Evolutionary conservation across 192 early-diverging fungal genomes (phyloP), one percentile per base, ranked within the genome.

Genomic region (Linnemannia zychae): DNA sequence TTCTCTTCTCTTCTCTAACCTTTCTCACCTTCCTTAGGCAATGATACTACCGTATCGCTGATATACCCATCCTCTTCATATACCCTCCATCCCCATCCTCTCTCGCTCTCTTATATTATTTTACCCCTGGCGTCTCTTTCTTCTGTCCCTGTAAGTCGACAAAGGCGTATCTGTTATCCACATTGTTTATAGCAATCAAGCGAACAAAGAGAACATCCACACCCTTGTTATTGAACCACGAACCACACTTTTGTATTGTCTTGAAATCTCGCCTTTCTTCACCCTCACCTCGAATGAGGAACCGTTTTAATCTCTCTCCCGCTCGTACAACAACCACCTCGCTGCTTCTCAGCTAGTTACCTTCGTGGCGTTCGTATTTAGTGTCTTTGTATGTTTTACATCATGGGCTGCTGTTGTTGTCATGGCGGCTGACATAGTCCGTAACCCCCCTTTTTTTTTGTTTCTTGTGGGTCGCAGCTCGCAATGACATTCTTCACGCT

Each of bases 351-450:
- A 31, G 15, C 28, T 12, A 28, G 31, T 63, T n/a, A 13, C 52
- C 7, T 57, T 57, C 9, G 1, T 31, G 13, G 48, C 13, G 24
- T 31, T 63, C 28, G n/a, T 71, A 38, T 48, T 71, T 71, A 31
- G 67, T 34, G 67, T 63, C 57, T 63, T 63, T n/a, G 7, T 13
- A 11, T 33, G 28, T 63, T 20, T 57, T 31, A 28, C 11, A 24
- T 31, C 11, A 13, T 63, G 57, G 22, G 37, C 36, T 68, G 33
- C 38, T 68, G 37, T 68, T 38, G 16, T 67, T 67, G 28, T 57
- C n/a, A 46, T 63, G 75, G 24, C 75, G 75, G 75, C 63, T 76
- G 75, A 76, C 75, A 74, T 74, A 36, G 16, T 34, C 48, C 17
- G 4, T 38, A 15, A 5, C 38, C 76, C 76, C 67, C 67, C 49